Evolutionary conservation across 1,139 yeast genomes (phyloP), one percentile per base, ranked within the genome.

Genomic region (Blastobotrys capitulatus): DNA sequence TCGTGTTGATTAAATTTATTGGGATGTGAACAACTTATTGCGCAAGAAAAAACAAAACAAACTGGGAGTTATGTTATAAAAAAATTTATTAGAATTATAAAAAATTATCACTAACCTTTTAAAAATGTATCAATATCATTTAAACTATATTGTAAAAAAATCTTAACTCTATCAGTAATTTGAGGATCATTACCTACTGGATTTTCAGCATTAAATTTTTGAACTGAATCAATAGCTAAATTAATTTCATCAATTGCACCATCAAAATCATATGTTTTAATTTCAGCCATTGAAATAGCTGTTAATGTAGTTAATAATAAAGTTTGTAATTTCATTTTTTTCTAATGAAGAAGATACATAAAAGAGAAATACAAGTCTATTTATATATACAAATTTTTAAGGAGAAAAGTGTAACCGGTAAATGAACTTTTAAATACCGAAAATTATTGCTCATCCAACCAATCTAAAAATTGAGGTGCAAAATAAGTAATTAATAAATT

Each of bases 401-500:
- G 25, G 25, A 22, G 25, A 22, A 22, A n/a, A n/a, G n/a, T n/a
- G n/a, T n/a, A 26, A 26, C 7, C 29, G 29, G 29, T 26, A 7
- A 26, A 26, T 26, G 7, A 26, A 7, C 29, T 7, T 7, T 26
- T 26, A 26, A 26, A 7, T 26, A 26, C 29, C 32, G 2, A 13
- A 29, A 6, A 29, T 3, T 29, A 9, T 4, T 9, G 32, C 4
- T 29, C 38, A 36, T 44, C 45, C 26, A 90, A 75, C 99, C 98
- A 92, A 29, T 88, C 97, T 66, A 92, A 77, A 61, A 92, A 89
- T 60, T 92, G 96, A 2, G 99, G 99, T 1, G 98, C 86, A 64
- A 92, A 88, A 70, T 92, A 92, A 50, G 95, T 82, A 60, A 92
- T 89, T 55, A 94, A 80, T 59, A 92, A 72, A 63, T 92, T 80